Base-by-base conservation (phyloP, 2,329 filamentous ascomycete species). In the Periconia digitata region DNA sequence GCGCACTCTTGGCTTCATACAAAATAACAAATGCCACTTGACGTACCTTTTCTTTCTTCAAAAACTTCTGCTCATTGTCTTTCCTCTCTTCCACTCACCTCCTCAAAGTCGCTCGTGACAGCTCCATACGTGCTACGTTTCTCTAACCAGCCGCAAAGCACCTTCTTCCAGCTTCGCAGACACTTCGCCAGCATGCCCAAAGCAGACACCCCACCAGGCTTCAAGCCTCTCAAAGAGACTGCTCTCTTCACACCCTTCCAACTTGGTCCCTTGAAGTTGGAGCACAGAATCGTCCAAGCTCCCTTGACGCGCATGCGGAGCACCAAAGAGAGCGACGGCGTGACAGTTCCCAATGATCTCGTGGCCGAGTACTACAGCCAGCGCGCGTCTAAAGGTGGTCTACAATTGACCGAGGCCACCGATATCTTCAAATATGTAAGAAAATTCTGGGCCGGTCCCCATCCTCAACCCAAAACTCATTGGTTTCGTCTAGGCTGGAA, bases 401-500 rank as follows among this genome's bases (percentile, higher is more conserved):
- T 86, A 2, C 65, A 86, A 36, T 78, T 86, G 55, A 78, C 77
- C 3, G 84, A 86, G 62, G 82, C 76, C 0, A 81, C 80, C 10
- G 66, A 70, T 29, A 70, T 69, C 47, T 59, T 54, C 46, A 59
- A 64, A 56, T 69, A 65, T 49, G 66, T 69, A 42, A 53, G 57
- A 32, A 10, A 15, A 12, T 32, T 32, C 27, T 13, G 12, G 27
- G 4, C 27, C 27, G 10, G 27, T 15, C 8, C 12, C 27, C 10
- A 32, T 15, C 3, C 24, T 32, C n/a, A 15, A 15, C 3, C 27
- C n/a, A 4, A 12, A 32, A 32, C 27, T 32, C 27, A 32, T 15
- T 10, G 12, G 27, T 15, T 32, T 15, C 12, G 8, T 57, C 63
- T 3, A 71, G 73, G 54, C 75, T 70, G 34, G 76, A 37, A 67